These are phyloP conservation scores for Orbilia ellipsospora DNA, from an alignment of 2,329 filamentous ascomycete species.

Conservation along the genomic window DNA sequence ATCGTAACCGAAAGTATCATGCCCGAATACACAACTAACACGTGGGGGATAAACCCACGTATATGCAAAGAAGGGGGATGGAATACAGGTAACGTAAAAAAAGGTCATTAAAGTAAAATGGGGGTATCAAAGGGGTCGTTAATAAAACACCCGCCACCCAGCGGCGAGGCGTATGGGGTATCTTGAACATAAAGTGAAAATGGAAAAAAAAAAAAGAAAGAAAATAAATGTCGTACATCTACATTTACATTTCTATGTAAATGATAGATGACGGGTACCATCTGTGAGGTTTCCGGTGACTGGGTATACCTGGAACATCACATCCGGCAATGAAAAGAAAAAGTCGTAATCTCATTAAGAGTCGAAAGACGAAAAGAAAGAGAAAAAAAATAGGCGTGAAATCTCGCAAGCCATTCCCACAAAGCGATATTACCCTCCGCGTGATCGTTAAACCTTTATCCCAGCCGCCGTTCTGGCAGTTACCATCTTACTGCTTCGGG, in stretches of 20 bases:
- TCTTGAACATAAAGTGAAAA: conserved; percentile 15
- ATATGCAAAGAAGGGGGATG: too few relatives aligned
- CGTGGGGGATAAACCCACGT: too few relatives aligned
- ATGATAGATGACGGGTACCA: too few relatives aligned
- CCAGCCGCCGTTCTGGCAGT: too few relatives aligned
- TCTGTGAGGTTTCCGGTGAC: not conserved
- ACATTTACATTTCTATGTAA: too few relatives aligned
- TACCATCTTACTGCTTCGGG: not conserved
- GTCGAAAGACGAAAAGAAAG: not conserved
- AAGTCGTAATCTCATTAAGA: not conserved
- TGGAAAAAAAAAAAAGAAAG: conserved; percentile 20
- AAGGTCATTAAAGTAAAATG: conserved; percentile 1
- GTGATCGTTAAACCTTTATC: too few relatives aligned
- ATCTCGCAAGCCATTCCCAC: not conserved
- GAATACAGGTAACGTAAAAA: too few relatives aligned
- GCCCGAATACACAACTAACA: too few relatives aligned
- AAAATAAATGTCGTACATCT: not conserved
- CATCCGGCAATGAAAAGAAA: not conserved
- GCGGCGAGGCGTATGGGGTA: conserved; percentile 22
- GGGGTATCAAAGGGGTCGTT: conserved; percentile 34
- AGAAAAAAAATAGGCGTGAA: not conserved
- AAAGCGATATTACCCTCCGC: not conserved
- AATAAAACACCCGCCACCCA: conserved; percentile 22
- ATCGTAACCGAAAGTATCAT: too few relatives aligned
- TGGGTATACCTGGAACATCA: not conserved